Evolutionary conservation across 805 yeast genomes (phyloP), one percentile per base, ranked within the genome.

Genomic region (Kodamaea fukazawae): DNA sequence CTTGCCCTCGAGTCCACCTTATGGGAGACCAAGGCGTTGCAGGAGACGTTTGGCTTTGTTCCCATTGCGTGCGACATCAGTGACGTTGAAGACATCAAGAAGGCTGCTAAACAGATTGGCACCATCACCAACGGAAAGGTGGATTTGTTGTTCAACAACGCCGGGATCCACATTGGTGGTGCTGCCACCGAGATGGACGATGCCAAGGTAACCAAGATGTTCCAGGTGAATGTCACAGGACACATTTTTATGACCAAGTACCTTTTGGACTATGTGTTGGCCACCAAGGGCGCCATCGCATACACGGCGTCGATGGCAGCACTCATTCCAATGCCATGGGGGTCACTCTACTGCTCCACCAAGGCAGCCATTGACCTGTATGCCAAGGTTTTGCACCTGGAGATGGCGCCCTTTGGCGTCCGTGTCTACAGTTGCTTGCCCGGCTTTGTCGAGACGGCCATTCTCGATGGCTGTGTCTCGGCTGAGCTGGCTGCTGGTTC

Each of bases 71-170:
- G 61, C 30, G 76, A 71, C 44, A 65, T 72, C 35, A 63, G 72
- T 14, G 43, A 52, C 8, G 7, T 48, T 6, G 61, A 60, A 11
- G 57, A 58, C 18, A 56, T 67, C 16, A 38, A 48, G 23, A 28
- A 41, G 12, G 57, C 60, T 11, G 52, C 54, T 4, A 47, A 50
- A 5, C 23, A 50, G 0, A 48, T 65, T 10, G 52, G 49, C 16
- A 37, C 44, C 4, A 50, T 57, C 17, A 59, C 61, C 20, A 63
- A 57, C 7, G 71, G 69, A 1, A 43, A 41, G 18, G 46, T 71
- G 26, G 65, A 69, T 39, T 47, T 67, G 5, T 53, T 71, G 22
- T 70, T 61, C 52, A 63, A 70, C 45, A 71, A 70, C 44, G 75
- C 73, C 7, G 75, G 75, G 1, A 51, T 60, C 32, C 45, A 49